phyloP scores from a whole-genome alignment of 306 rosid species.

The Cucurbita pepo region DNA sequence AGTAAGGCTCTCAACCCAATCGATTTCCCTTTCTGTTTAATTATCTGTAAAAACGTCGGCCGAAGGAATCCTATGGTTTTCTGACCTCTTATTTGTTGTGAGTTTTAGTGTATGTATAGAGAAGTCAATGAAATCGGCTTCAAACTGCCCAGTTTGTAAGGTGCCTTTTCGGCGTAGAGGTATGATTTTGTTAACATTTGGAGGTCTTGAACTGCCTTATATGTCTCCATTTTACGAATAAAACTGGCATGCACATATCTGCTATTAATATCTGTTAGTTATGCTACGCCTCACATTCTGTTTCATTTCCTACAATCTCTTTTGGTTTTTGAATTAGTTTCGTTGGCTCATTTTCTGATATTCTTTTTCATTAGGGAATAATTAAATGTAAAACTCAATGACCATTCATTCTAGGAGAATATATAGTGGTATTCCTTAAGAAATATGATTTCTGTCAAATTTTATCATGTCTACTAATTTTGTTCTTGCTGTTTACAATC shows the following conservation, averaged over 20 bases:
- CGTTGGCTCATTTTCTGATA: background rate
- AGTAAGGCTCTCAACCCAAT: slow-evolving; percentile 20
- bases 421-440: background rate
- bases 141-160: slow-evolving; percentile 80
- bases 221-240: background rate
- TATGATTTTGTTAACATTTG: background rate
- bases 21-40: background rate
- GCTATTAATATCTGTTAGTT: background rate
- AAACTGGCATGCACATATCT: too few species aligned
- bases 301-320: background rate
- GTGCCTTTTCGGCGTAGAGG: slow-evolving; percentile 78
- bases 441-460: background rate
- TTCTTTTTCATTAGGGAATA: background rate
- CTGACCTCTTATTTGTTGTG: background rate
- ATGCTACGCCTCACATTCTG: background rate
- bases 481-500: background rate
- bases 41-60: background rate
- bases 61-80: background rate
- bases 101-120: slow-evolving; percentile 45
- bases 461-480: background rate
- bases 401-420: background rate
- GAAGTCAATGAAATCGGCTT: slow-evolving; percentile 58
- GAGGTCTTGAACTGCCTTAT: background rate
- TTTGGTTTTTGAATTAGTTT: background rate
- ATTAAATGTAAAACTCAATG: background rate